A percentile compares a stretch with the other conserved stretches of the same genome.
phyloP scores from a whole-genome alignment of 1,284 basidiomycete genomes.

The Sanguinoderma infundibulare region DNA sequence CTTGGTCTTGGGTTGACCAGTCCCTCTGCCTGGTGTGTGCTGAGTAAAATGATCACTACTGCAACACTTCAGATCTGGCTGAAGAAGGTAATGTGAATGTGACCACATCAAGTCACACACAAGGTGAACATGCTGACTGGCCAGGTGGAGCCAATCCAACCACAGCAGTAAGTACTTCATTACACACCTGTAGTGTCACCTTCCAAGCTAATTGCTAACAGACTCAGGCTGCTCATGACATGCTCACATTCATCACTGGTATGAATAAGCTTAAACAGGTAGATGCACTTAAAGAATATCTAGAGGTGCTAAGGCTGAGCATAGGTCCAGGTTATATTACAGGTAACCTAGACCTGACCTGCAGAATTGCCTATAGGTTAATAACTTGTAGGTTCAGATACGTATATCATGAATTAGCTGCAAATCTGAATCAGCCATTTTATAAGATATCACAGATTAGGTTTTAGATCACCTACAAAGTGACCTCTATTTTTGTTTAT shows the following conservation, averaged over 20 bases:
- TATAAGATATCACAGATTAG: no score
- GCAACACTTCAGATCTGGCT: not conserved
- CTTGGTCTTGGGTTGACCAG: not conserved
- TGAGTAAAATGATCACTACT: not conserved
- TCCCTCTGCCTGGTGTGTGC: not conserved
- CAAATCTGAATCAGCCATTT: no score
- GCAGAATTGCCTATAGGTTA: not conserved
- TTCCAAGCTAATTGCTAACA: not conserved
- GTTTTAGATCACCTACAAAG: no score
- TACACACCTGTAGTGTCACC: not conserved
- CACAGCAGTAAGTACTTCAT: not conserved
- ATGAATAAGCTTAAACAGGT: not conserved
- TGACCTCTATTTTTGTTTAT: no score
- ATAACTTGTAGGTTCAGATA: no score
- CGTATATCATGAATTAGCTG: no score
- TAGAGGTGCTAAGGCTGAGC: no score
- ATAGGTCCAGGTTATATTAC: not conserved
- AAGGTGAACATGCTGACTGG: no score
- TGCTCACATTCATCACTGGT: not conserved
- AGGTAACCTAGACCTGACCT: not conserved
- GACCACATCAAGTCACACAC: no score
- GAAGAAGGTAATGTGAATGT: no score
- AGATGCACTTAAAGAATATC: not conserved
- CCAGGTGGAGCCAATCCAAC: no score
- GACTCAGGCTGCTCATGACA: not conserved